A percentile compares a stretch with the other conserved stretches of the same genome.
Conservation (phyloP, 1,139 yeast genomes). For the Taiozyma onychis region DNA sequence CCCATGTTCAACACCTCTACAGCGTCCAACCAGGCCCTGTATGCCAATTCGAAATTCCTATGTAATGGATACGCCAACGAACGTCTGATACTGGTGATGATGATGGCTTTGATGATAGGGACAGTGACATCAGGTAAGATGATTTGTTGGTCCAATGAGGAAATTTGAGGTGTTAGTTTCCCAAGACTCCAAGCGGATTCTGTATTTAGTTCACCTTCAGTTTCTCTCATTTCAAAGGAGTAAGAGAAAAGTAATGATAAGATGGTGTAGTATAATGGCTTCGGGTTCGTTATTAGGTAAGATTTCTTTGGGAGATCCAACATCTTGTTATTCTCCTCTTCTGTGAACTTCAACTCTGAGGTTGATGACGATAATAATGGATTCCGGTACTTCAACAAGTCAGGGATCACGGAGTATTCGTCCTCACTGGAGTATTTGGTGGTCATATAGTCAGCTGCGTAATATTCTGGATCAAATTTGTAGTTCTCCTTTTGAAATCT, state of each 20-base stretch:
- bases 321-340: slow-evolving; percentile 62
- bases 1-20: slow-evolving; percentile 64
- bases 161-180: slow-evolving; percentile 69
- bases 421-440: slow-evolving; percentile 47
- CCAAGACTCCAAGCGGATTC: slow-evolving; percentile 97
- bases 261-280: slow-evolving; percentile 53
- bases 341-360: slow-evolving; percentile 43
- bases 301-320: slow-evolving; percentile 58
- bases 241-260: slow-evolving; percentile 66
- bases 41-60: slow-evolving; percentile 56
- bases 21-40: slow-evolving; percentile 72
- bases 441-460: slow-evolving; percentile 78
- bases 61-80: slow-evolving; percentile 77
- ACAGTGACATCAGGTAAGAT: slow-evolving; percentile 31
- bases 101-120: slow-evolving; percentile 43
- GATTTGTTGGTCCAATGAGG: slow-evolving; percentile 60
- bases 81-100: slow-evolving; percentile 61
- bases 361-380: slow-evolving; percentile 31
- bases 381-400: slow-evolving; percentile 52
- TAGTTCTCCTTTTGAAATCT: slow-evolving; percentile 65
- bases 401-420: slow-evolving; percentile 45
- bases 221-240: slow-evolving; percentile 69
- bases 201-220: slow-evolving; percentile 70
- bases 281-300: slow-evolving; percentile 48
- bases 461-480: slow-evolving; percentile 84